phyloP scores from a whole-genome alignment of 768 basidiomycete genomes.

The Mycena galericulata region DNA sequence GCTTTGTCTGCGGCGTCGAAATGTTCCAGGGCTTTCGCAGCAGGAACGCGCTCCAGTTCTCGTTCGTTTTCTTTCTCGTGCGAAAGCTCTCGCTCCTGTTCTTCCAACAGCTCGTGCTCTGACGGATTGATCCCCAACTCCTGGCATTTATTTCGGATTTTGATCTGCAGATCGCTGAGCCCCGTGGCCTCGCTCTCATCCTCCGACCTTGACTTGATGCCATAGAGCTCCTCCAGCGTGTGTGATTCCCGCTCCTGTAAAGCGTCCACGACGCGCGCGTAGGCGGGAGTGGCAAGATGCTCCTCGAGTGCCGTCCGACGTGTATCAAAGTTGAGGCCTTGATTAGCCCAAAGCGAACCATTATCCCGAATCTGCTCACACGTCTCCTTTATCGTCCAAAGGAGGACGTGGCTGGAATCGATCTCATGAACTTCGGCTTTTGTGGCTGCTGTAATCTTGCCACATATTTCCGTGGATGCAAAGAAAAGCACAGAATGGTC shows the following conservation, averaged over 20 bases:
- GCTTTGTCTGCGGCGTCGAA: no score
- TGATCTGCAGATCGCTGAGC: neutral
- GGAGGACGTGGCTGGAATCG: conserved; percentile 22
- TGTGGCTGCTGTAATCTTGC: no score
- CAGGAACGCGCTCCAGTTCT: conserved; percentile 51
- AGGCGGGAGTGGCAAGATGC: neutral
- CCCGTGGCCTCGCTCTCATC: no score
- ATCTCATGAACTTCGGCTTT: no score
- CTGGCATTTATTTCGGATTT: conserved; percentile 31
- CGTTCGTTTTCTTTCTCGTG: conserved; percentile 58
- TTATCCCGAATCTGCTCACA: conserved; percentile 58
- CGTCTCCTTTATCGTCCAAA: conserved; percentile 45
- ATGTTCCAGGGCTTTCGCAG: no score
- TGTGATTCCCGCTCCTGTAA: conserved; percentile 3
- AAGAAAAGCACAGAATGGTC: conserved; percentile 63
- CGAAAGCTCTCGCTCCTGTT: conserved; percentile 62
- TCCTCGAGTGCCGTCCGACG: neutral
- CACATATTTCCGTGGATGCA: conserved; percentile 56
- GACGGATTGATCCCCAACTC: no score
- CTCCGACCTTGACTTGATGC: neutral
- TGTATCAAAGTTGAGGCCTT: conserved; percentile 14
- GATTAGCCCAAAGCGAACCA: conserved; percentile 36
- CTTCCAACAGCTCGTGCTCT: no score
- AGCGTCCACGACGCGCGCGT: conserved; percentile 5
- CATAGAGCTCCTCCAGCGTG: conserved; percentile 5